Percentiles rank a stretch among this genome's conserved stretches.
Evolutionary conservation across 192 early-diverging fungal genomes (phyloP).

Genomic region (Umbelopsis ramanniana): DNA sequence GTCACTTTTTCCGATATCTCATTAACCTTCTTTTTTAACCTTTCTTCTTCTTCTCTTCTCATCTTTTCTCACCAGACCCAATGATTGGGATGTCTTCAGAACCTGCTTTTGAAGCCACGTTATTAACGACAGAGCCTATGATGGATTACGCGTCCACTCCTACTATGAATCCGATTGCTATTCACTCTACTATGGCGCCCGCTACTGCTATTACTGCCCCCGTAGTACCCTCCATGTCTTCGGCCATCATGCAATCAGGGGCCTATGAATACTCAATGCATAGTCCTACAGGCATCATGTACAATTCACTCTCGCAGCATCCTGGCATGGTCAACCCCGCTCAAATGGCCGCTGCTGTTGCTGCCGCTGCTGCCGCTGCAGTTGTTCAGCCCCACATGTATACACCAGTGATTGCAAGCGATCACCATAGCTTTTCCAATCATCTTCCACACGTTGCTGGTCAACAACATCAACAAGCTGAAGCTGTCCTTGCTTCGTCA

Average conservation of each 20-base stretch:
- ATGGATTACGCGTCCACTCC: constrained; percentile 9
- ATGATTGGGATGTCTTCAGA: background rate
- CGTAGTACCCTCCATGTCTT: constrained; percentile 7
- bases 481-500: background rate
- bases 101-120: background rate
- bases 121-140: constrained; percentile 15
- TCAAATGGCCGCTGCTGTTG: background rate
- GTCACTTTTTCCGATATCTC: background rate
- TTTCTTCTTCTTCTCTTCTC: background rate
- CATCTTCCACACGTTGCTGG: constrained; percentile 12
- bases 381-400: background rate
- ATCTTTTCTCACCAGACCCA: background rate
- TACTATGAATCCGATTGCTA: background rate
- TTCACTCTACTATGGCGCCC: background rate
- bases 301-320: background rate
- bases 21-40: background rate
- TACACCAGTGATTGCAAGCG: constrained; percentile 17
- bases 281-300: background rate
- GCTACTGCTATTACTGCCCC: constrained; percentile 6
- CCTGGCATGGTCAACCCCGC: background rate
- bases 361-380: background rate
- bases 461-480: constrained; percentile 22
- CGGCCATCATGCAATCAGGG: background rate
- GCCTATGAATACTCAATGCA: background rate
- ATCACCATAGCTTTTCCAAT: constrained; percentile 3